Base-by-base conservation (phyloP, 306 rosid species). In the Aeschynomene evenia region DNA sequence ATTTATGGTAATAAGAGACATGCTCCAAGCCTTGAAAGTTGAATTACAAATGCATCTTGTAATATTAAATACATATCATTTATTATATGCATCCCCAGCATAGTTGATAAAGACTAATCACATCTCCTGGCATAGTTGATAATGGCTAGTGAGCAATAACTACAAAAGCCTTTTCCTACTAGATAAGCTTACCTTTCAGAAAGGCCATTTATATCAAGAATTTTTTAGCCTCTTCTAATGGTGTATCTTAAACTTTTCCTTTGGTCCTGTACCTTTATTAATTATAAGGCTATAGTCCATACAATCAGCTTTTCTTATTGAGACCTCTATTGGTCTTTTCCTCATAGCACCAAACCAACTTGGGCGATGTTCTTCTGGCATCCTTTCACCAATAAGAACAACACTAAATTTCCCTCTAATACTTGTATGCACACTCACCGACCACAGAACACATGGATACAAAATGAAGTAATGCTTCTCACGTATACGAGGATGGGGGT, bases 61-160 rank as follows among this genome's bases (percentile, higher is more conserved):
- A 8, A 23, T 46, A 14, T 56, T 48, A 45, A 52, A n/a, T 23
- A 48, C 31, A 46, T 14, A 16, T 52, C n/a, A 31, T 16, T 20
- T 51, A 31, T 16, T 54, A 22, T 42, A 22, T 39, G 13, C 46
- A 63, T 37, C 39, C 39, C 36, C 40, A 22, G 21, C 4, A 21
- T 19, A 40, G 21, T 36, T 48, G 16, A 68, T 24, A 79, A 54
- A 37, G 50, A 68, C 18, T n/a, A 54, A 42, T 21, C 56, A 68
- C 14, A 33, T 33, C 8, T 33, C 37, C 1, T 1, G 9, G 5
- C 31, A 28, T 28, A 7, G 37, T 33, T 5, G 37, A 33, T 33
- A 33, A 33, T 33, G 37, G 37, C 10, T 33, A 33, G 37, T 33
- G 1, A 33, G 7, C 12, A 34, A 34, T 13, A 51, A 2, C 6